phyloP scores from a whole-genome alignment of 805 yeast species.

The Candida corydali region DNA sequence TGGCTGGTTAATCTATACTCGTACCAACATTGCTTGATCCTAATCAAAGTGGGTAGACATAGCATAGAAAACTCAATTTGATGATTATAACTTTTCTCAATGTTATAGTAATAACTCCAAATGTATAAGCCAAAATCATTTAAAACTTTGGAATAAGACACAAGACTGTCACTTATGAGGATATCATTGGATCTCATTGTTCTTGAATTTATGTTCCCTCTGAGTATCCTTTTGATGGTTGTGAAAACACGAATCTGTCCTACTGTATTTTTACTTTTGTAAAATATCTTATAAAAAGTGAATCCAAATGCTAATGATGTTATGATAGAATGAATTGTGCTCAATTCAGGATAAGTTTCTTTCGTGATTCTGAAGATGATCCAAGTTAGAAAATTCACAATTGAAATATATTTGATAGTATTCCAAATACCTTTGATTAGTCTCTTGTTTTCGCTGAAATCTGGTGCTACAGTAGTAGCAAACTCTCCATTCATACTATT shows the following conservation, averaged over 20 bases:
- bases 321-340: slow-evolving; percentile 5
- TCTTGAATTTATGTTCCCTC: slow-evolving; percentile 55
- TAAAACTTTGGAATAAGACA: slow-evolving; percentile 73
- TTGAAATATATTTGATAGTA: slow-evolving; percentile 24
- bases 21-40: slow-evolving; percentile 75
- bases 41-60: slow-evolving; percentile 62
- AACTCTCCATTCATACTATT: slow-evolving; percentile 23
- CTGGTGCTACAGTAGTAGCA: slow-evolving; percentile 28
- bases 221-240: slow-evolving; percentile 49
- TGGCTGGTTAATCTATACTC: slow-evolving; percentile 58
- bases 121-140: slow-evolving; percentile 64
- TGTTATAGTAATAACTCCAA: slow-evolving; percentile 37
- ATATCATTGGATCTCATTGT: slow-evolving; percentile 73
- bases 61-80: slow-evolving; percentile 28
- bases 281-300: slow-evolving; percentile 10
- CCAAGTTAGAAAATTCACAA: slow-evolving; percentile 20
- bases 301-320: slow-evolving; percentile 11
- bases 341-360: slow-evolving; percentile 10
- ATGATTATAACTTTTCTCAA: slow-evolving; percentile 27
- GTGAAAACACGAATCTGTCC: slow-evolving; percentile 42
- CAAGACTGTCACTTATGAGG: slow-evolving; percentile 75
- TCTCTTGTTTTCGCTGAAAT: slow-evolving; percentile 23
- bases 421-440: slow-evolving; percentile 32
- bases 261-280: slow-evolving; percentile 3
- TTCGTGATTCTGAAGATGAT: slow-evolving; percentile 18